Evolutionary conservation across 768 basidiomycete genomes (phyloP).

Genomic region (Leccinum truebloodii): DNA sequence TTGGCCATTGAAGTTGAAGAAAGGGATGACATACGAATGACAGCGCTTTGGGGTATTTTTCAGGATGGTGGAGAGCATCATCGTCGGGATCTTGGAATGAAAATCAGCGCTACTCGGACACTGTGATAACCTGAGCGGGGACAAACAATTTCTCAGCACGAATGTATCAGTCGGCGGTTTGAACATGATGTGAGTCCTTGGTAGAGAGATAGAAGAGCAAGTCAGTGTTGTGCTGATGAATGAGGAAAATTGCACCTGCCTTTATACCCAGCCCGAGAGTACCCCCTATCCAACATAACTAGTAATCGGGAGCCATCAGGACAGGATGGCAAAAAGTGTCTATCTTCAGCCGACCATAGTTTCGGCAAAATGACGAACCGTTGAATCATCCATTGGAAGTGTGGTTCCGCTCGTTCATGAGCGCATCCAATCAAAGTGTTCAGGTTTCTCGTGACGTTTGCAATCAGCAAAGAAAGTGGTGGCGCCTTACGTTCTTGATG

Average conservation of each 20-base stretch:
- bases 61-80: background rate
- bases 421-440: background rate
- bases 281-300: background rate
- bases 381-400: no score
- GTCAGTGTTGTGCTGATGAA: background rate
- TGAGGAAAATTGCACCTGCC: background rate
- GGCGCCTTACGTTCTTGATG: background rate
- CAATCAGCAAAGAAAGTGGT: background rate
- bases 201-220: background rate
- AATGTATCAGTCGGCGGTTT: background rate
- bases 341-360: no score
- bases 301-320: background rate
- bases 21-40: background rate
- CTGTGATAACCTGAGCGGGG: background rate
- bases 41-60: background rate
- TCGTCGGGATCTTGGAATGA: background rate
- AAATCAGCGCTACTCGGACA: background rate
- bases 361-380: no score
- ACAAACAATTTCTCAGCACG: background rate
- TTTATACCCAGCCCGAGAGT: slow-evolving; percentile 2
- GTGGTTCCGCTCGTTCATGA: background rate
- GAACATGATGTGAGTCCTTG: background rate
- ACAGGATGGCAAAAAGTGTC: no score
- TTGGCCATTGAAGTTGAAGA: background rate
- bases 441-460: background rate